phyloP scores from a whole-genome alignment of 176 grass and related monocot genomes.

The Oryza punctata region DNA sequence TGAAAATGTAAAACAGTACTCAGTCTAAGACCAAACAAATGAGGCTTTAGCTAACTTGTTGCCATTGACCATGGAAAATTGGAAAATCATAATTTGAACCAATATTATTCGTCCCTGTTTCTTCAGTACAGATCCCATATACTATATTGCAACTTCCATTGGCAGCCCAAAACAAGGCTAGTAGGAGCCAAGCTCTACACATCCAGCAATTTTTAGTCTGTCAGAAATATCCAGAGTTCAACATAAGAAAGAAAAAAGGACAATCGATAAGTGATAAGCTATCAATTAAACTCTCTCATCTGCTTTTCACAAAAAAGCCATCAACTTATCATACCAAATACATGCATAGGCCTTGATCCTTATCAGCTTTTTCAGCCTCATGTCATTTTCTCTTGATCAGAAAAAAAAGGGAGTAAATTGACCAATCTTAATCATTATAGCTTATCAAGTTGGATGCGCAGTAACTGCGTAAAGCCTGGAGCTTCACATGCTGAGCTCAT shows the following conservation, averaged over 20 bases:
- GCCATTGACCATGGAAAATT: not conserved
- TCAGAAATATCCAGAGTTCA: not conserved
- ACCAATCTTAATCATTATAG: not conserved
- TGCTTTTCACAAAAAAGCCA: slow-evolving; percentile 27
- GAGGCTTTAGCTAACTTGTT: not conserved
- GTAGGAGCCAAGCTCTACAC: not conserved
- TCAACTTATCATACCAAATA: slow-evolving; percentile 46
- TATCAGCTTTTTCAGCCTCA: slow-evolving; percentile 9
- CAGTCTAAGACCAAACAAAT: not conserved
- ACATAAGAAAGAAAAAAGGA: not conserved
- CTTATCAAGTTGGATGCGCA: slow-evolving; percentile 33
- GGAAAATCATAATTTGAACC: not conserved
- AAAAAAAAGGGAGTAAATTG: slow-evolving; percentile 4
- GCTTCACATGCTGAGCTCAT: slow-evolving; percentile 32
- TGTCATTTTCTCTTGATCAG: slow-evolving; percentile 18
- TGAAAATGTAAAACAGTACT: not conserved
- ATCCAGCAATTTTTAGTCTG: not conserved
- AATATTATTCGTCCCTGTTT: not conserved
- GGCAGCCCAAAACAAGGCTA: not conserved
- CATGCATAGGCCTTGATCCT: slow-evolving; percentile 30
- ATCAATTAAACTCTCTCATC: not conserved
- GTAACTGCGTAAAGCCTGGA: slow-evolving; percentile 31
- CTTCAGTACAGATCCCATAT: not conserved
- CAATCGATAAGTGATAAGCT: slow-evolving; percentile 40
- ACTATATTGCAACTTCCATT: not conserved